These are phyloP conservation scores for Zasmidium citrigriseum DNA, from an alignment of 2,329 filamentous ascomycete genomes.

Conservation along the genomic window DNA sequence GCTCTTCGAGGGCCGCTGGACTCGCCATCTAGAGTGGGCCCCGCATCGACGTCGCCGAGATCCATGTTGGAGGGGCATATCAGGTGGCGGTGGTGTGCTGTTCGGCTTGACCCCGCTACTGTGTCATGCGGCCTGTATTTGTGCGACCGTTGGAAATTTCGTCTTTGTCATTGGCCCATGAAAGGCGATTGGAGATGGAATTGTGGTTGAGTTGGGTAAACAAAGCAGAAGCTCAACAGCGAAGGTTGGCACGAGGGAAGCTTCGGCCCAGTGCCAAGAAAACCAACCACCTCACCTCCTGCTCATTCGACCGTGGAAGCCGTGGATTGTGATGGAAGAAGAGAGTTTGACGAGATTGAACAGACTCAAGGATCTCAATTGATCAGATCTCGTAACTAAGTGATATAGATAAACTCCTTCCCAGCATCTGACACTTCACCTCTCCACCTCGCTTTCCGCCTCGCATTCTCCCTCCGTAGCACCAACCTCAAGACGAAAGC, in stretches of 20 bases:
- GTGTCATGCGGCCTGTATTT: not conserved
- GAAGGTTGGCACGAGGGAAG: not conserved
- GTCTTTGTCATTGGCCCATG: not conserved
- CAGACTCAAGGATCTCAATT: too few relatives aligned
- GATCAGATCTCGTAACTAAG: too few relatives aligned
- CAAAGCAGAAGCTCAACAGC: not conserved
- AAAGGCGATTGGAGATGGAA: not conserved
- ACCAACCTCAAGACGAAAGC: conserved; percentile 45
- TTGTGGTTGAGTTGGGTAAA: not conserved
- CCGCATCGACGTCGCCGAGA: conserved; percentile 12
- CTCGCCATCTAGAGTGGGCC: not conserved
- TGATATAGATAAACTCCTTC: conserved; percentile 16
- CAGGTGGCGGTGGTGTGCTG: too few relatives aligned
- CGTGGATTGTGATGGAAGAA: too few relatives aligned
- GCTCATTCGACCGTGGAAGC: too few relatives aligned
- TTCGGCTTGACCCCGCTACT: too few relatives aligned
- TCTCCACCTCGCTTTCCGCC: conserved; percentile 8
- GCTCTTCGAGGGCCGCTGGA: conserved; percentile 2
- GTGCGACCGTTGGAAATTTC: not conserved
- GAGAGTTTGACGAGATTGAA: too few relatives aligned
- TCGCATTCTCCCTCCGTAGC: conserved; percentile 38
- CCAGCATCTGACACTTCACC: conserved; percentile 1
- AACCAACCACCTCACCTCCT: not conserved
- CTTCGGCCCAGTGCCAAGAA: not conserved
- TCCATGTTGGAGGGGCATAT: conserved; percentile 3